A percentile compares a stretch with the other conserved stretches of the same genome.
These are phyloP conservation scores for Fraxinus cuspidata DNA, from an alignment of 257 asterid genomes.

Conservation along the genomic window DNA sequence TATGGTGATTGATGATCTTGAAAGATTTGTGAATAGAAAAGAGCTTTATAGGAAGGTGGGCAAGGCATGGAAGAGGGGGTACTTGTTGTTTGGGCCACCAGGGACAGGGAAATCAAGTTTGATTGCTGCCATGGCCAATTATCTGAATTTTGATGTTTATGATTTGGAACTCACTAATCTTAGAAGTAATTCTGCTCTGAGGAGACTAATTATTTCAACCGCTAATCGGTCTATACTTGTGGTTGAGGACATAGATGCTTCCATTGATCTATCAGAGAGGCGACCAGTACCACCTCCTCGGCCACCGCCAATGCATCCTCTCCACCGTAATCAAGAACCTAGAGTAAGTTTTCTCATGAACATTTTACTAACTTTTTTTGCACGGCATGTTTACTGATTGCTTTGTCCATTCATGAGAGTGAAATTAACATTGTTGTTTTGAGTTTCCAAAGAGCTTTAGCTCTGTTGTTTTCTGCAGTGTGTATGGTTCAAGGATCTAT, in stretches of 20 bases:
- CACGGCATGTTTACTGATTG: background rate
- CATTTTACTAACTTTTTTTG: background rate
- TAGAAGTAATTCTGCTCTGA: conserved; percentile 42
- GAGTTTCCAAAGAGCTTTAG: background rate
- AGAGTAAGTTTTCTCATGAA: conserved; percentile 23
- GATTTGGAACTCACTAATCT: conserved; percentile 66
- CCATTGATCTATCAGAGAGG: conserved; percentile 44
- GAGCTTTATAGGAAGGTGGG: conserved; percentile 61
- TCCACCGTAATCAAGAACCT: conserved; percentile 7
- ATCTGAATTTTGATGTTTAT: conserved; percentile 63
- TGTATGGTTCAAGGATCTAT: background rate
- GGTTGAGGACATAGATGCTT: conserved; percentile 74
- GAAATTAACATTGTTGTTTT: background rate
- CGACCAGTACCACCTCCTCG: conserved; percentile 5
- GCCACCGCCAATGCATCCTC: background rate
- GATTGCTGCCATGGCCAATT: conserved; percentile 79
- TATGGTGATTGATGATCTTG: conserved; percentile 48
- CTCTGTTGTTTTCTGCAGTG: background rate
- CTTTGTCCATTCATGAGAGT: background rate
- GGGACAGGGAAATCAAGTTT: conserved; percentile 86
- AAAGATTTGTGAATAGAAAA: conserved; percentile 49
- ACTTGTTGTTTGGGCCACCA: conserved; percentile 76
- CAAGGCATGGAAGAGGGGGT: conserved; percentile 83
- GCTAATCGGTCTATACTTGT: conserved; percentile 63
- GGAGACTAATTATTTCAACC: conserved; percentile 48